These are phyloP conservation scores for Penicillium alfredii DNA, from an alignment of 495 filamentous ascomycete species.

Conservation along the genomic window DNA sequence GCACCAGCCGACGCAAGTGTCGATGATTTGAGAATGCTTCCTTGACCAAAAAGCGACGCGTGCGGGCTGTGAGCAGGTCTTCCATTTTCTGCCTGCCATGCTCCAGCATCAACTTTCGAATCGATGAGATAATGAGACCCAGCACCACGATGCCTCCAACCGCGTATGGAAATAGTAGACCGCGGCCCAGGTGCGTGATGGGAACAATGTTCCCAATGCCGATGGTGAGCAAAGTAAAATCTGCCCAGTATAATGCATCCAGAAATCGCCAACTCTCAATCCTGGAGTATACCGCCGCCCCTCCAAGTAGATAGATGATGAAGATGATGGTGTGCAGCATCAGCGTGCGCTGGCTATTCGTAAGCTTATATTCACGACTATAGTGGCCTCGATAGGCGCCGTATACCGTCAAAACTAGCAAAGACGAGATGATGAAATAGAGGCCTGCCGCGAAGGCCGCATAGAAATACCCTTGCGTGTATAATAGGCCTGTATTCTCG, in stretches of 20 bases:
- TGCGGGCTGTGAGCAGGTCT: slow-evolving; percentile 65
- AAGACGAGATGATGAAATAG: slow-evolving; percentile 66
- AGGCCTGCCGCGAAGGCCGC: slow-evolving; percentile 67
- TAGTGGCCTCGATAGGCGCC: slow-evolving; percentile 62
- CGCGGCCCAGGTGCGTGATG: slow-evolving; percentile 53
- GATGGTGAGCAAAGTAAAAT: slow-evolving; percentile 79
- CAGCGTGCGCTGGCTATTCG: slow-evolving; percentile 67
- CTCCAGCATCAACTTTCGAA: slow-evolving; percentile 73
- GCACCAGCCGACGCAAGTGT: slow-evolving; percentile 9
- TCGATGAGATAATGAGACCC: slow-evolving; percentile 79
- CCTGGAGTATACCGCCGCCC: slow-evolving; percentile 62
- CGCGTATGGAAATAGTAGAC: slow-evolving; percentile 72
- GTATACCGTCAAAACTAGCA: slow-evolving; percentile 64
- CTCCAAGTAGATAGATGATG: slow-evolving; percentile 66
- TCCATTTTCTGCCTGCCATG: slow-evolving; percentile 64
- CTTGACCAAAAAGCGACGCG: slow-evolving; percentile 50
- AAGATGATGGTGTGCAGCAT: slow-evolving; percentile 86
- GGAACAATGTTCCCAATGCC: slow-evolving; percentile 70
- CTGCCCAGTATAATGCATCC: slow-evolving; percentile 76
- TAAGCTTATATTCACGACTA: slow-evolving; percentile 63
- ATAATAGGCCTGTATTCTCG: slow-evolving; percentile 11
- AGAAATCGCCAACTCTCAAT: slow-evolving; percentile 76
- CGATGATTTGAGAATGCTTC: slow-evolving; percentile 11
- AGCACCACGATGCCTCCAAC: slow-evolving; percentile 75
- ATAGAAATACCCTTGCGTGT: slow-evolving; percentile 74